phyloP scores from a whole-genome alignment of 2,329 filamentous ascomycete species.

The Rosellinia necatrix region DNA sequence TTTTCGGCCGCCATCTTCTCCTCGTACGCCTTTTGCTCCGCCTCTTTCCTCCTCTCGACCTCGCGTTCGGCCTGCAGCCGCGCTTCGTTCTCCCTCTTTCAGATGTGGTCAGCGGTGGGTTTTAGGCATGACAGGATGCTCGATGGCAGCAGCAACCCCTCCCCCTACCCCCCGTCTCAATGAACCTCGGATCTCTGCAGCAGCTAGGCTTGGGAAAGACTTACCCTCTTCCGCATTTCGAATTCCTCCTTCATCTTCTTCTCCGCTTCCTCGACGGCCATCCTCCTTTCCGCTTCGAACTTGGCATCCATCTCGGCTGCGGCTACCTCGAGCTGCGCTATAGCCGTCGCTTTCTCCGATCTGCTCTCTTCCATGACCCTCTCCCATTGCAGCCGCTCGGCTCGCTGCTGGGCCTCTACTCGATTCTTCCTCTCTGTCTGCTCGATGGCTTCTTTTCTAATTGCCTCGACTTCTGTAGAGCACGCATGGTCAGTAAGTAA shows the following conservation, averaged over 20 bases:
- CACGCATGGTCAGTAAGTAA: not conserved
- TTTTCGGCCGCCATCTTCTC: constrained; percentile 7
- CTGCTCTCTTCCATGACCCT: constrained; percentile 16
- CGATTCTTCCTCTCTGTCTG: constrained; percentile 20
- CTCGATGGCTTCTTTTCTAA: constrained; percentile 18
- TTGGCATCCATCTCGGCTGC: constrained; percentile 10
- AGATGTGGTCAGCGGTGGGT: not conserved
- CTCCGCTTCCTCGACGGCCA: constrained; percentile 10
- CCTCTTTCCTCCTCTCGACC: constrained; percentile 3
- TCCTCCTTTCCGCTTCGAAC: constrained; percentile 4
- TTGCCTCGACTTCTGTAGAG: constrained; percentile 15
- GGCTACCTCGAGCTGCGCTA: not conserved
- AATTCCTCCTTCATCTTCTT: constrained; percentile 16
- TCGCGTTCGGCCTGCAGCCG: constrained; percentile 9
- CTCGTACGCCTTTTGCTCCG: constrained; percentile 11
- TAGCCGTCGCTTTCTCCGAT: constrained; percentile 4
- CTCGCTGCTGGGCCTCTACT: constrained; percentile 16
- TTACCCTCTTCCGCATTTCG: constrained; percentile 13
- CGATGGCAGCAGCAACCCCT: not conserved
- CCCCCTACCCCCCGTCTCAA: not conserved
- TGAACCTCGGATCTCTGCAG: not conserved
- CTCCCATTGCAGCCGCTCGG: constrained; percentile 14
- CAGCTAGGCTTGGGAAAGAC: not conserved
- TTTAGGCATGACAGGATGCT: not conserved
- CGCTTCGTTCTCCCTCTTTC: constrained; percentile 15